Base-by-base conservation (phyloP, 768 basidiomycete species). In the Coprinellus micaceus region DNA sequence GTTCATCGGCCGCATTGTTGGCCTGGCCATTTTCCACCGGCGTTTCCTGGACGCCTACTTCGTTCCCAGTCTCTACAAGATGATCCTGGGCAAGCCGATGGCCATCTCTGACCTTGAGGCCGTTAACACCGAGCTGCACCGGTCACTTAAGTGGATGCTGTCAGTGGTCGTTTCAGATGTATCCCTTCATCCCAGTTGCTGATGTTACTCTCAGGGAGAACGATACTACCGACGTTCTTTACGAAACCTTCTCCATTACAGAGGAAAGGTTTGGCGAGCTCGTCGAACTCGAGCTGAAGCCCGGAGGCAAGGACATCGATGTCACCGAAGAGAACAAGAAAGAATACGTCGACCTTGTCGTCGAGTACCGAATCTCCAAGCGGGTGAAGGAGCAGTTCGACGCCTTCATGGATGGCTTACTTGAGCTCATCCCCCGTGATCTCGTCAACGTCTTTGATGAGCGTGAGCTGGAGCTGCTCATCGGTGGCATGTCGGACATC, bases 401-500 rank as follows among this genome's bases (percentile, higher is more conserved):
- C 52, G 85, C 93, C 2, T 91, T 96, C 74, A 86, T 90, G 82
- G 82, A 83, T 52, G 94, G 94, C 7, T 83, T 95, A 55, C 78
- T 86, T 61, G 94, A 95, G 64, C 77, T 94, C 50, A 83, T 94
- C 60, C 91, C 94, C 6, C 75, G 83, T 58, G 91, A 94, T 62
- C 78, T 95, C 51, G 79, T 96, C 67, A 85, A 84, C 62, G 91
- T 95, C 2, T 95, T 96, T 64, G 94, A 96, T 66, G 93, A 95
- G 69, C 80, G 90, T 54, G 94, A 96, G 64, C 74, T 95, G 3
- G 92, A 94, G 71, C 71, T 95, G 52, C 75, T 96, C 60, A 94
- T 96, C 59, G 93, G 94, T 58, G 94, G 94, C 53, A 93, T 95
- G 86, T 85, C 89, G 29, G 92, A 94, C 67, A 92, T 93, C 50